Base-by-base conservation (phyloP, 495 filamentous ascomycete genomes). In the Podospora bellae-mahoneyi region DNA sequence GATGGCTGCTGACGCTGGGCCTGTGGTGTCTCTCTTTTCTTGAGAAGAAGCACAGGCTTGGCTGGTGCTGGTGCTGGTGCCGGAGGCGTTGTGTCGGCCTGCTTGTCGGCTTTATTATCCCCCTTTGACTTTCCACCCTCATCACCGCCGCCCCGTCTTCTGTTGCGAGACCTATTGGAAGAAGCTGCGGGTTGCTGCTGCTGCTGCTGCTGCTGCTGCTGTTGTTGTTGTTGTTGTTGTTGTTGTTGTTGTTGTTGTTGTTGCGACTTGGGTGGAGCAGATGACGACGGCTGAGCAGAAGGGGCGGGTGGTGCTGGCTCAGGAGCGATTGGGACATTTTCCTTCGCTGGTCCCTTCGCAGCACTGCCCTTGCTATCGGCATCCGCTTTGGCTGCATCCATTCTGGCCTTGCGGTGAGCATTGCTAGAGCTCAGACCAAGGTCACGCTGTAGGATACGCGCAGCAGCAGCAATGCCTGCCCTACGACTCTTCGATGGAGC, bases 371-470 rank as follows among this genome's bases (percentile, higher is more conserved):
- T 83, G 67, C 79, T 64, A 5, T 81, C 78, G 28, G 80, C 71
- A 62, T 84, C 79, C 18, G 82, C 83, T 74, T 85, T 86, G 27
- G 79, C 84, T 39, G 81, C 81, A 71, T 85, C 77, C 68, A 84
- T 77, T 39, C 83, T 80, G 13, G 84, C 83, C 72, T 81, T 82
- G 27, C 85, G 77, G 71, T 85, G 84, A 10, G 84, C 83, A 60
- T 82, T 85, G 64, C 86, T 85, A 5, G 86, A 84, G 58, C 87
- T 87, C n/a, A 98, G 84, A 19, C 94, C 95, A 19, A 97, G 82
- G 77, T 98, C 95, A 18, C 94, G 88, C 72, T 97, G 93, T 26
- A 98, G 78, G 67, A 98, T 97, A 59, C 89, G 89, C 19, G 92
- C 92, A 5, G 92, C 93, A 27, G 86, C 89, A 32, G 88, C 86